phyloP scores from a whole-genome alignment of 2,329 filamentous ascomycete genomes.

The Aspergillus terreus region DNA sequence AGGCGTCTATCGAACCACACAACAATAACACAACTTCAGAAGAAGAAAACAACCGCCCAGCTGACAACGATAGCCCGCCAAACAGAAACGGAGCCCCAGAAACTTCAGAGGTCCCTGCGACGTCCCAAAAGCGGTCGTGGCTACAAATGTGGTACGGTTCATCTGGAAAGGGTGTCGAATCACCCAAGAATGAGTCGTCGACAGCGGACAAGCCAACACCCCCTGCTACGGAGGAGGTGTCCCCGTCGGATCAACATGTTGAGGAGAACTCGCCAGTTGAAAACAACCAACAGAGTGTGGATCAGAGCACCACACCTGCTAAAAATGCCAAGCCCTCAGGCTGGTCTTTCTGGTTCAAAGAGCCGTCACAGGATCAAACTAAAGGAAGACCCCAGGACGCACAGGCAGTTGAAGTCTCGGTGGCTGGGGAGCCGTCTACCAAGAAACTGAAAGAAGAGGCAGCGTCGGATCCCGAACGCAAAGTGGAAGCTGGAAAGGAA shows the following conservation, averaged over 20 bases:
- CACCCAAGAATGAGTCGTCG: conserved; percentile 14
- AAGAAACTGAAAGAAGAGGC: conserved; percentile 16
- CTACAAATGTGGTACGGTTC: conserved; percentile 42
- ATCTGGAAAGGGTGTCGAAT: conserved; percentile 22
- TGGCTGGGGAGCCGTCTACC: conserved; percentile 15
- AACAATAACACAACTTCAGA: conserved; percentile 11
- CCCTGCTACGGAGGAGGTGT: conserved; percentile 8
- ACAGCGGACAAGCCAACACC: conserved; percentile 11
- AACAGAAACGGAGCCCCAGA: conserved; percentile 12
- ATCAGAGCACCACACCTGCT: conserved; percentile 17
- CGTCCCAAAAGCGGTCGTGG: conserved; percentile 40
- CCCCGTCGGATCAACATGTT: conserved; percentile 8
- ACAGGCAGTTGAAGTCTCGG: conserved; percentile 22
- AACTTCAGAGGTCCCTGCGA: conserved; percentile 12
- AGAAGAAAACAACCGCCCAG: conserved; percentile 8
- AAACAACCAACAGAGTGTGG: conserved; percentile 3
- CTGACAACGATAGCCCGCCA: conserved; percentile 4
- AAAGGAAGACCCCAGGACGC: conserved; percentile 22
- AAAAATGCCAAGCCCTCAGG: conserved; percentile 28
- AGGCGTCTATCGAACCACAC: conserved; percentile 11
- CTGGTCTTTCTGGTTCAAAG: conserved; percentile 43
- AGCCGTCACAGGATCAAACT: conserved; percentile 24
- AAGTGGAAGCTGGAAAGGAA: conserved; percentile 25
- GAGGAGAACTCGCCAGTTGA: conserved; percentile 16
- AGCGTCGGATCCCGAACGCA: conserved; percentile 19